Evolutionary conservation across 352 stramenopile species (phyloP).

Genomic region (Pythium phragmitis): DNA sequence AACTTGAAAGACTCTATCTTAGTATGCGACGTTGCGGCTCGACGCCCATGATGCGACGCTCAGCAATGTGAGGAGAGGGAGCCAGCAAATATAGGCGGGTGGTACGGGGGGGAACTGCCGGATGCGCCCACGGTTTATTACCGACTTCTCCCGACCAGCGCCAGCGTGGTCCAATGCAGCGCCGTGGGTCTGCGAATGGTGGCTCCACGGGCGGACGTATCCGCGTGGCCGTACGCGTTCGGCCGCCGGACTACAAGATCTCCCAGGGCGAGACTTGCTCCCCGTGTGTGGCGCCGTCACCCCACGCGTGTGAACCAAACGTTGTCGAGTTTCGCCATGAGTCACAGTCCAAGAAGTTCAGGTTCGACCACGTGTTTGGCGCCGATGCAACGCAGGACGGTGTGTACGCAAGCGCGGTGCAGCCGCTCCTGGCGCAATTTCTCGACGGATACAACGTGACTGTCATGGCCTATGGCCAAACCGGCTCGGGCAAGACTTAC

Average conservation of each 20-base stretch:
- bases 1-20: conserved; percentile 11
- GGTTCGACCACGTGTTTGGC: conserved; percentile 68
- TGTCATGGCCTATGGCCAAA: conserved; percentile 60
- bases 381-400: conserved; percentile 38
- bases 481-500: conserved; percentile 55
- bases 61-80: neutral
- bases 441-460: conserved; percentile 65
- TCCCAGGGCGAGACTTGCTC: conserved; percentile 25
- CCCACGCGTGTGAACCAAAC: conserved; percentile 12
- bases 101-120: neutral
- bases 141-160: neutral
- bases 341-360: conserved; percentile 45
- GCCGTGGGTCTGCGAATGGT: conserved; percentile 18
- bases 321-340: conserved; percentile 42
- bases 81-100: conserved; percentile 5
- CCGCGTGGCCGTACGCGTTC: conserved; percentile 67
- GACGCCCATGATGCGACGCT: neutral
- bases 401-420: conserved; percentile 38
- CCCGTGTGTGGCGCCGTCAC: conserved; percentile 18
- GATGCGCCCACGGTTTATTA: neutral
- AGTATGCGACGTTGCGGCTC: conserved; percentile 15
- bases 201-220: conserved; percentile 33
- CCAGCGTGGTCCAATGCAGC: conserved; percentile 11
- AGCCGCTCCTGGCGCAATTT: conserved; percentile 46
- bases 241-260: conserved; percentile 33